Conservation (phyloP, 306 rosid species). For the Vigna trinervia region DNA sequence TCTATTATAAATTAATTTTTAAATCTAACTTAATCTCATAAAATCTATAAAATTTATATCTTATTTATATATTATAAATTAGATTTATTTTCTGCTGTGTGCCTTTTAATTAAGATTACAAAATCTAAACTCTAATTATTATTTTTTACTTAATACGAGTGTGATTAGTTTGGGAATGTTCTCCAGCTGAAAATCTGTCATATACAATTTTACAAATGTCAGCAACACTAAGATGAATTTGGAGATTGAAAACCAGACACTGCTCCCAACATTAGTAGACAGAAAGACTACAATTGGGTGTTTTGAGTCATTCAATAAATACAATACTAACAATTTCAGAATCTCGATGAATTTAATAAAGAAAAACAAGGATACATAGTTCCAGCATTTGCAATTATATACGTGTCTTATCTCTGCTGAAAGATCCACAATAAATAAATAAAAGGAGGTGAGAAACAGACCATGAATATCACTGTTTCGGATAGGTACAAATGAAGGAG, state of each 20-base stretch:
- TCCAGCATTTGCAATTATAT: conserved; percentile 50
- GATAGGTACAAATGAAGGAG: conserved; percentile 53
- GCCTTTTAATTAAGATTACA: conserved; percentile 32
- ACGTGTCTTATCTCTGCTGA: conserved; percentile 34
- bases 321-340: conserved; percentile 56
- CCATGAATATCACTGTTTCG: conserved; percentile 45
- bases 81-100: neutral
- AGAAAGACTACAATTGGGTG: conserved; percentile 72
- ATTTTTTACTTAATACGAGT: neutral
- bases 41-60: too few species aligned
- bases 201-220: conserved; percentile 49
- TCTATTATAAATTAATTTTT: too few species aligned
- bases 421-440: conserved; percentile 38
- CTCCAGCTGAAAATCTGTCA: conserved; percentile 55
- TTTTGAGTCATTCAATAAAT: conserved; percentile 69
- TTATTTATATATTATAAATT: too few species aligned
- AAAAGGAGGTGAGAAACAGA: conserved; percentile 30
- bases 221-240: conserved; percentile 45
- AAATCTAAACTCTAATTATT: neutral
- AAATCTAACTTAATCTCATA: too few species aligned
- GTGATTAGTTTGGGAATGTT: conserved; percentile 57
- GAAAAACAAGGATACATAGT: conserved; percentile 34
- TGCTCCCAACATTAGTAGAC: conserved; percentile 66
- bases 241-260: conserved; percentile 60
- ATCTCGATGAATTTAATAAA: conserved; percentile 56